Conservation (phyloP, 495 filamentous ascomycete species). For the Ascodesmis nigricans region DNA sequence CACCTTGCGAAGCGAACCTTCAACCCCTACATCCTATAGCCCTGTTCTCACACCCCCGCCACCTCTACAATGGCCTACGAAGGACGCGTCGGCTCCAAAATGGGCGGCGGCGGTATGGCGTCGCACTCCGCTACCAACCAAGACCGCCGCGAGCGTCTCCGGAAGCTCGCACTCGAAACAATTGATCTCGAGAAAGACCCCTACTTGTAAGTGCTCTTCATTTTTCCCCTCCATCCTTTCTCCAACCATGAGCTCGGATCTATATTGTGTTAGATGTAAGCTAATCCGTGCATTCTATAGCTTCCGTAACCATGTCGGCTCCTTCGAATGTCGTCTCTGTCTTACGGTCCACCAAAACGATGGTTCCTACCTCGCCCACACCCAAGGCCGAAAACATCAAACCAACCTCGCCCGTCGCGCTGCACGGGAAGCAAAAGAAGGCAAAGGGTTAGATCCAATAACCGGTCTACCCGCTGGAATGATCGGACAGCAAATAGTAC, state of each 20-base stretch:
- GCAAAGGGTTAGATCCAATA: constrained; percentile 47
- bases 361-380: constrained; percentile 96
- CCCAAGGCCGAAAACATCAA: constrained; percentile 96
- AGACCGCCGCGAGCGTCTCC: constrained; percentile 87
- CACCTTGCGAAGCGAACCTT: too few relatives aligned
- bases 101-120: constrained; percentile 91
- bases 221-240: background rate
- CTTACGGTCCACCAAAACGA: constrained; percentile 99
- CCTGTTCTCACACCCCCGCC: too few relatives aligned
- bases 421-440: constrained; percentile 81
- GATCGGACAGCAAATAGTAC: constrained; percentile 43
- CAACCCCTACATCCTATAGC: too few relatives aligned
- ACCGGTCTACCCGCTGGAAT: constrained; percentile 56
- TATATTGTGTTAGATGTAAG: too few relatives aligned
- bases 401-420: constrained; percentile 95
- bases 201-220: constrained; percentile 42
- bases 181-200: constrained; percentile 99
- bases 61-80: constrained; percentile 49
- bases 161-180: constrained; percentile 91
- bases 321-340: constrained; percentile 93
- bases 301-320: constrained; percentile 98
- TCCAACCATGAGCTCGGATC: background rate
- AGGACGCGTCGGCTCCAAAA: constrained; percentile 93
- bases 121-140: constrained; percentile 85
- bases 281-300: constrained; percentile 10